These are phyloP conservation scores for Vanrija pseudolonga DNA, from an alignment of 1,284 basidiomycete species.

Conservation along the genomic window DNA sequence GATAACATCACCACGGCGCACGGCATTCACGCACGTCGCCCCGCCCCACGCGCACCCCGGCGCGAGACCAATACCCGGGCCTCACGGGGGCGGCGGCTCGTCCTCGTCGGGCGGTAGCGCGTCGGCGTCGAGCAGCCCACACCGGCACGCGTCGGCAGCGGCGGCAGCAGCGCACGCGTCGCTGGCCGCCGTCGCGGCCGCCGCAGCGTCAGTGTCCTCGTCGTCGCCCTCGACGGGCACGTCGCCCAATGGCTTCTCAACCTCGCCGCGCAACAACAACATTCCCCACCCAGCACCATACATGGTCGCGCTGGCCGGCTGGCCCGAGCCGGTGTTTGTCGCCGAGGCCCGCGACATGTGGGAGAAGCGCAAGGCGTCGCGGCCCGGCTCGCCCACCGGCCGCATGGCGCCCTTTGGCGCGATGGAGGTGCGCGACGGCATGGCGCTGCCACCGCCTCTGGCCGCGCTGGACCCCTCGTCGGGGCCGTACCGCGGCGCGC, in stretches of 20 bases:
- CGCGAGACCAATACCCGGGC: neutral
- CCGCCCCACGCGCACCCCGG: slow-evolving; percentile 3
- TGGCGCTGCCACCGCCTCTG: slow-evolving; percentile 1
- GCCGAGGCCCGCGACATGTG: slow-evolving; percentile 13
- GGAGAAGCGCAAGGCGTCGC: slow-evolving; percentile 17
- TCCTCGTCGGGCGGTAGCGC: neutral
- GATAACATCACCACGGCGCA: slow-evolving; percentile 13
- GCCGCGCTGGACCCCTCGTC: neutral
- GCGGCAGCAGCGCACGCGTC: too few species aligned
- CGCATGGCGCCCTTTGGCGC: slow-evolving; percentile 2
- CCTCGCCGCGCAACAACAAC: neutral
- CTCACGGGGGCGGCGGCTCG: neutral
- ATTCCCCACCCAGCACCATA: slow-evolving; percentile 16
- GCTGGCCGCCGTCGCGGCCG: neutral
- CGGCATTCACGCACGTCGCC: slow-evolving; percentile 1
- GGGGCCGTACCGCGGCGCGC: too few species aligned
- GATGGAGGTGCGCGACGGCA: slow-evolving; percentile 14
- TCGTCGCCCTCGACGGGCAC: neutral
- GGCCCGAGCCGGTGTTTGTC: slow-evolving; percentile 38
- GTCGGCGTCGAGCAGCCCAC: neutral
- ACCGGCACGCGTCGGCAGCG: neutral
- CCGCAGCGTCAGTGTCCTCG: neutral
- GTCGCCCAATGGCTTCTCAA: neutral
- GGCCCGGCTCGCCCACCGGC: slow-evolving; percentile 12
- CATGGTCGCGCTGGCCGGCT: slow-evolving; percentile 38